Base-by-base conservation (phyloP, 371 early-diverging fungal genomes). In the Chytridium lagenaria region DNA sequence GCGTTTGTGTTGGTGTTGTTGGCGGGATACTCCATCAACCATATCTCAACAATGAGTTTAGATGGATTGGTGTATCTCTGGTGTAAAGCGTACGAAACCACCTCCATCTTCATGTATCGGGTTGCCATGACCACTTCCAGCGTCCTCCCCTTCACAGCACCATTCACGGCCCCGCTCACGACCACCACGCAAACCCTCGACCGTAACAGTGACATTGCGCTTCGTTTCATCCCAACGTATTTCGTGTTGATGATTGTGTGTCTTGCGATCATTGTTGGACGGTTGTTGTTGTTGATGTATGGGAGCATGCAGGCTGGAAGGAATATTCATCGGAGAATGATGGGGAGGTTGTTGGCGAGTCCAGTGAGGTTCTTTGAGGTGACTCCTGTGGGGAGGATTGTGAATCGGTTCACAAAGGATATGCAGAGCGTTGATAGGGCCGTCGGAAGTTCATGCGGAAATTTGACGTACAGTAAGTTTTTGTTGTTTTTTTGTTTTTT, bases 281-380 rank as follows among this genome's bases (percentile, higher is more conserved):
- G 75, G 15, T 59, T 78, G 22, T 19, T 67, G 38, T 28, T 69
- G 28, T 34, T 52, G 2, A 2, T 2, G 39, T 64, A 37, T 37
- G 75, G 55, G 26, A 12, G 16, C 15, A 26, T 68, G 23, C 34
- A 23, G 2, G 79, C 77, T 28, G 66, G 57, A 2, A 31, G 69
- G n/a, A 33, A 30, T 16, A 66, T 79, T 30, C 79, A 79, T 55
- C 12, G 26, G 44, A 16, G 16, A 40, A 23, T 79, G 40, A 40
- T 76, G 44, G 15, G 31, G 1, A 37, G 61, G 49, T 39, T 83
- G 22, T 23, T 79, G 50, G 30, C 40, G 28, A 69, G 83, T 5
- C 84, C 85, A 31, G 44, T 93, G n/a, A 84, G 90, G n/a, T 94
- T 95, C 83, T 94, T 95, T 75, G 94, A 95, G 59, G 85, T 83